A percentile compares a stretch with the other conserved stretches of the same genome.
phyloP scores from a whole-genome alignment of 2,329 filamentous ascomycete species.

The Microcyclosporella mali region DNA sequence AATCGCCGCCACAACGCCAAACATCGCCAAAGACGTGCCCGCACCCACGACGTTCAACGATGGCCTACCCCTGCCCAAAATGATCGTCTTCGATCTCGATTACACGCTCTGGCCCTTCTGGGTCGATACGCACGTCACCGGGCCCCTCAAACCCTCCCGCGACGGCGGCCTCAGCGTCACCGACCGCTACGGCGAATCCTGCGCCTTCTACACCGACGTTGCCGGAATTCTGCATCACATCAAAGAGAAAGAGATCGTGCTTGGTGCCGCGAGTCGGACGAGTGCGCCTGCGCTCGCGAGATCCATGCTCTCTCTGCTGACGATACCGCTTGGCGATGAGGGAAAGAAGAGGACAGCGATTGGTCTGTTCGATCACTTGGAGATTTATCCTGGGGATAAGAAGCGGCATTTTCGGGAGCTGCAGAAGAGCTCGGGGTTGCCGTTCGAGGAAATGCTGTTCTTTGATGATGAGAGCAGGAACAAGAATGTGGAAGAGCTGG shows the following conservation, averaged over 20 bases:
- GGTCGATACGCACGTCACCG: constrained; percentile 85
- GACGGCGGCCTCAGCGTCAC: constrained; percentile 42
- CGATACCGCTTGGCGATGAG: constrained; percentile 43
- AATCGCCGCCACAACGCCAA: constrained; percentile 5
- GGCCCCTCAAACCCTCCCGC: constrained; percentile 55
- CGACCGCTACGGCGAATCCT: constrained; percentile 45
- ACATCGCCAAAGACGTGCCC: constrained; percentile 25
- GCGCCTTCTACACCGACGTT: constrained; percentile 44
- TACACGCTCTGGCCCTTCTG: constrained; percentile 99
- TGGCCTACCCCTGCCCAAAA: constrained; percentile 66
- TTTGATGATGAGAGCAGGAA: constrained; percentile 92
- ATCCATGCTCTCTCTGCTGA: constrained; percentile 71
- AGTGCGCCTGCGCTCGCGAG: constrained; percentile 70
- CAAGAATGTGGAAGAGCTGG: constrained; percentile 70
- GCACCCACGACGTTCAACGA: constrained; percentile 55
- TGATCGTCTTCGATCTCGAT: constrained; percentile 92
- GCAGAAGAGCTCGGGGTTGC: constrained; percentile 62
- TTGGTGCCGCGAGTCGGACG: constrained; percentile 78
- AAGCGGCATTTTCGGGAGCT: constrained; percentile 76
- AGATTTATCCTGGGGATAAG: constrained; percentile 71
- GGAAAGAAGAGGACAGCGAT: constrained; percentile 30
- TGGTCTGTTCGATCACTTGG: constrained; percentile 39
- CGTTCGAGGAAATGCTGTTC: constrained; percentile 82
- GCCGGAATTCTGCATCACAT: constrained; percentile 52
- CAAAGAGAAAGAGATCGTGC: constrained; percentile 45